Conservation (phyloP, 768 basidiomycete genomes). For the Mycena polygramma region DNA sequence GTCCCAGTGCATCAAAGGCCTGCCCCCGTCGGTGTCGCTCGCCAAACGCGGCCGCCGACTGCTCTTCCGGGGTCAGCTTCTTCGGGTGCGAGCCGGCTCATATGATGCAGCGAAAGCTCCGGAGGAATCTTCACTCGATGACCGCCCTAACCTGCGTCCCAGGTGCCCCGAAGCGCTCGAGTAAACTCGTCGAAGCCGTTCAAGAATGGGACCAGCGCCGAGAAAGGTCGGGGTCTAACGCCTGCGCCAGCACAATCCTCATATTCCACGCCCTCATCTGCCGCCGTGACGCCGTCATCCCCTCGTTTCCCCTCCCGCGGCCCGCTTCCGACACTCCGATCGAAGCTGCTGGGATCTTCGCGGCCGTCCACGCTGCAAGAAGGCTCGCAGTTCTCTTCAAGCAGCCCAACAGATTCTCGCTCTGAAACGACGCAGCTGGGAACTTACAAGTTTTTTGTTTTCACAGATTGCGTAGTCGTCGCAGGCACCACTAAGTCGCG, state of each 20-base stretch:
- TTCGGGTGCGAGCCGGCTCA: slow-evolving; percentile 44
- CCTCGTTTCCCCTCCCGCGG: slow-evolving; percentile 18
- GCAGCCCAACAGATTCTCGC: neutral
- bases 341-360: slow-evolving; percentile 2
- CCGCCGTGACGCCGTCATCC: slow-evolving; percentile 23
- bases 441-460: slow-evolving; percentile 35
- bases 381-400: neutral
- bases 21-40: slow-evolving; percentile 66
- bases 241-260: slow-evolving; percentile 13
- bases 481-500: slow-evolving; percentile 22
- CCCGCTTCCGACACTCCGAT: neutral
- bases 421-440: slow-evolving; percentile 10
- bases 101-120: neutral
- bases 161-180: slow-evolving; percentile 42
- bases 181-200: slow-evolving; percentile 56
- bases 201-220: slow-evolving; percentile 58
- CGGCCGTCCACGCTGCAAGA: slow-evolving; percentile 2
- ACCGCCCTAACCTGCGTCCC: neutral
- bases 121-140: neutral
- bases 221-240: slow-evolving; percentile 55
- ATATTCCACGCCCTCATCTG: slow-evolving; percentile 18
- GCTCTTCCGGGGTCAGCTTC: slow-evolving; percentile 74
- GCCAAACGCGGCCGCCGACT: slow-evolving; percentile 82
- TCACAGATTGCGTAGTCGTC: slow-evolving; percentile 34
- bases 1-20: slow-evolving; percentile 68